A percentile compares a stretch with the other conserved stretches of the same genome.
phyloP scores from a whole-genome alignment of 2,329 filamentous ascomycete species.

The Leptosphaerulina australis region DNA sequence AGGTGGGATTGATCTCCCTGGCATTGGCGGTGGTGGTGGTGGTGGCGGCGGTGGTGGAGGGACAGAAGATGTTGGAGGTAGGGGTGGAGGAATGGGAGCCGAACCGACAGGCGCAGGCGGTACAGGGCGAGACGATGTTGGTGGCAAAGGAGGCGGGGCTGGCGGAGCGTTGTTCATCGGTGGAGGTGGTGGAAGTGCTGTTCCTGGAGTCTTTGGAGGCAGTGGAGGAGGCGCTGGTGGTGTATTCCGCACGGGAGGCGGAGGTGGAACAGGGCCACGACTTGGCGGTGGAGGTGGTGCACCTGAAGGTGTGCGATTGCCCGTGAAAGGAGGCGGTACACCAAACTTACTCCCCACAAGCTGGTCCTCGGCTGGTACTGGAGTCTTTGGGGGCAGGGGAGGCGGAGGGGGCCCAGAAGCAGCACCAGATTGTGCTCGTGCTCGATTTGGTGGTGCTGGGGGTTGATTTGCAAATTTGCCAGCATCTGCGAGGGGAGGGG shows the following conservation, averaged over 20 bases:
- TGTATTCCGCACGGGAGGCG: slow-evolving; percentile 53
- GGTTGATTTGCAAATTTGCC: slow-evolving; percentile 75
- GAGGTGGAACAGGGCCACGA: slow-evolving; percentile 69
- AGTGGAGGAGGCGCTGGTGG: slow-evolving; percentile 48
- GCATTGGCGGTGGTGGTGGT: slow-evolving; percentile 45
- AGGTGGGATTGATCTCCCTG: slow-evolving; percentile 36
- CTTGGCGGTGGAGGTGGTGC: slow-evolving; percentile 79
- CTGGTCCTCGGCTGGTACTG: slow-evolving; percentile 66
- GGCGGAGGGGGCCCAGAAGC: slow-evolving; percentile 67
- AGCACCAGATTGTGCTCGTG: slow-evolving; percentile 57
- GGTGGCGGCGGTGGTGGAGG: slow-evolving; percentile 44
- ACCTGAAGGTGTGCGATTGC: slow-evolving; percentile 63
- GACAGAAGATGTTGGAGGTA: slow-evolving; percentile 31
- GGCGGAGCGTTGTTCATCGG: slow-evolving; percentile 37
- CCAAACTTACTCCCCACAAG: slow-evolving; percentile 66
- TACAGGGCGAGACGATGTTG: slow-evolving; percentile 34
- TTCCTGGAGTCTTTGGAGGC: slow-evolving; percentile 47
- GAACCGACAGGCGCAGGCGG: slow-evolving; percentile 31
- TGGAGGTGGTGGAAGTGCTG: slow-evolving; percentile 65
- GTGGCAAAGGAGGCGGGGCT: slow-evolving; percentile 41
- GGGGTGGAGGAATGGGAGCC: slow-evolving; percentile 36
- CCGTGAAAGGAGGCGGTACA: slow-evolving; percentile 80
- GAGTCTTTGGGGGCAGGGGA: slow-evolving; percentile 62
- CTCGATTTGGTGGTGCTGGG: slow-evolving; percentile 54
- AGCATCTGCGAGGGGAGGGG: slow-evolving; percentile 86